Conservation (phyloP, 345 rosid genomes). For the Lagerstroemia speciosa region DNA sequence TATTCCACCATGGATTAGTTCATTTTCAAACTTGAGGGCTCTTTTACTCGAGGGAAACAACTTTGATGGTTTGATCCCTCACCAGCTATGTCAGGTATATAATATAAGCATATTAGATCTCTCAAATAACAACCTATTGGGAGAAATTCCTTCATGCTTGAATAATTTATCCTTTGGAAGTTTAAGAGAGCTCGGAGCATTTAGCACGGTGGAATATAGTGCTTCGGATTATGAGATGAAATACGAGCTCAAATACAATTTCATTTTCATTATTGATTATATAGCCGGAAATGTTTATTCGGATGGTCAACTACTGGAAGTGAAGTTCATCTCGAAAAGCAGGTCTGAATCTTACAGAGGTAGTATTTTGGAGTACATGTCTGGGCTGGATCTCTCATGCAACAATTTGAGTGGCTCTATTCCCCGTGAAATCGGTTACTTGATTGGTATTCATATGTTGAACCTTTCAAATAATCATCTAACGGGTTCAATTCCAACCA, state of each 20-base stretch:
- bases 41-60: conserved; percentile 6
- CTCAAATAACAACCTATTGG: neutral
- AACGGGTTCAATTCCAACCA: neutral
- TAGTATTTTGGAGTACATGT: neutral
- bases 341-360: neutral
- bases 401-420: neutral
- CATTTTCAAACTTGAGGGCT: neutral
- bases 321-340: neutral
- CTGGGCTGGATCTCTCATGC: neutral
- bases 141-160: conserved; percentile 7
- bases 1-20: neutral
- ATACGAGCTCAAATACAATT: too few relatives aligned
- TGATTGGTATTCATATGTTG: neutral
- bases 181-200: too few relatives aligned
- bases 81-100: neutral
- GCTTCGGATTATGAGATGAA: too few relatives aligned
- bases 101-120: conserved; percentile 1
- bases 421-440: neutral
- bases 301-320: neutral
- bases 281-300: too few relatives aligned
- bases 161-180: too few relatives aligned
- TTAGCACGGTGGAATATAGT: too few relatives aligned
- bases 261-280: too few relatives aligned
- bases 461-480: conserved; percentile 3
- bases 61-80: conserved; percentile 4